Evolutionary conservation across 1,139 yeast genomes (phyloP), one percentile per base, ranked within the genome.

Genomic region (Kodamaea sp.): DNA sequence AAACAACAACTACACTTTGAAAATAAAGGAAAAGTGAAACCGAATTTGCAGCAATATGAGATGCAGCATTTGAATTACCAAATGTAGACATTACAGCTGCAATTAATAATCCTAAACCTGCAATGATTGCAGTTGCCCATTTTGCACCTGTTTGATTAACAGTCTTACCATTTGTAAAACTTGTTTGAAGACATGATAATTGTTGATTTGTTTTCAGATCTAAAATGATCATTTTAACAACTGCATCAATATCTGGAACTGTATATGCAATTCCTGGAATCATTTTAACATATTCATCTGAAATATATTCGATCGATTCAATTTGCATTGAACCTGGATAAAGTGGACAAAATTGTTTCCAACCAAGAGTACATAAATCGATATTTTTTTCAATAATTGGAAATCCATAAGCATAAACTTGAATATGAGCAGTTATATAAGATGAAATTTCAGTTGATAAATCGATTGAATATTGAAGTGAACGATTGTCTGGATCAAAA

Each of bases 51-150:
- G 89, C 73, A 45, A 84, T 77, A 55, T 83, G 85, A 9, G 88
- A 78, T 6, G 92, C 90, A 7, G 92, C 87, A 44, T 80, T 79
- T 6, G 90, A 82, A 61, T 82, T 84, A 35, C 92, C 92, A 55
- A 81, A 82, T 2, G 86, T 73, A 2, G 89, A 80, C 46, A 84
- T 67, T 24, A 79, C 44, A 4, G 89, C 88, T 8, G 88, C 84
- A 24, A 79, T 68, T 36, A 84, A 61, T 41, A 84, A 63, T n/a
- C 94, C 92, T 31, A 82, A 58, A 42, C 92, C 94, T 1, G 92
- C 90, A 50, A 84, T 66, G 11, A 81, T 80, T 0, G 94, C 94
- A 25, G 92, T 82, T 10, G 85, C 89, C 94, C 94, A 84, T 61
- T 83, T 81, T 35, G 81, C 88, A 45, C 89, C 90, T 3, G 78